Percentiles rank a stretch among this genome's conserved stretches.
Conservation (phyloP, 1,284 basidiomycete species). For the Ceratobasidium papillatum region DNA sequence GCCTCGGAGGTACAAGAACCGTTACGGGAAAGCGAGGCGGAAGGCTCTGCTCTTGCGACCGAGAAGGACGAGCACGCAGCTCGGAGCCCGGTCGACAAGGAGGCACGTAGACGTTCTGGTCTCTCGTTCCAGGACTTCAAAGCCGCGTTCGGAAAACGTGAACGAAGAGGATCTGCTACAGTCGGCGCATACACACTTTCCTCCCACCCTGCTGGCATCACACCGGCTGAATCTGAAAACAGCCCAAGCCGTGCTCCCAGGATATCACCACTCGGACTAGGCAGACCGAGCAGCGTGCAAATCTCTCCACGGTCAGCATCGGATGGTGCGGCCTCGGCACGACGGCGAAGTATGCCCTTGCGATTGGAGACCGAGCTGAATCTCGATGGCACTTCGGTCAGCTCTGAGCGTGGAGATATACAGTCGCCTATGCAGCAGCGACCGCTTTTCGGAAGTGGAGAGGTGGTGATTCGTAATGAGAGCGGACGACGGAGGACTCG, state of each 20-base stretch:
- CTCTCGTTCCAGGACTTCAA: conserved; percentile 39
- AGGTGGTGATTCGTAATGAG: conserved; percentile 39
- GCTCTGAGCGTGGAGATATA: conserved; percentile 1
- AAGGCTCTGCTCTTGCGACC: background rate
- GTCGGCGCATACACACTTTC: conserved; percentile 15
- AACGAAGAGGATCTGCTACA: conserved; percentile 16
- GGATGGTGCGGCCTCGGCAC: background rate
- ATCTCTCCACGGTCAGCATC: conserved; percentile 15
- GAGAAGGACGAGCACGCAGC: conserved; percentile 11
- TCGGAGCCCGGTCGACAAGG: conserved; percentile 20
- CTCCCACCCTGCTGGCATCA: background rate
- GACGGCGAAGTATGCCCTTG: conserved; percentile 21
- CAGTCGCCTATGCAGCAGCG: conserved; percentile 20
- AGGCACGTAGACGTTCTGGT: conserved; percentile 20
- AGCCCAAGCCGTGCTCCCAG: background rate
- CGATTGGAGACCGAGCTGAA: conserved; percentile 2
- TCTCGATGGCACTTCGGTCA: background rate
- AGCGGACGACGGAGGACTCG: conserved; percentile 24
- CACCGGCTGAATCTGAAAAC: background rate
- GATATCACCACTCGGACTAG: conserved; percentile 9
- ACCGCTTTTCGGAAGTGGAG: background rate
- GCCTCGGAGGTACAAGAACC: background rate
- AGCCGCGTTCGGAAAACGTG: conserved; percentile 33
- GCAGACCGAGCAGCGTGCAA: conserved; percentile 21
- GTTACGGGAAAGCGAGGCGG: conserved; percentile 16